Base-by-base conservation (phyloP, 1,284 basidiomycete genomes). In the Melampsora abietis-canadensis region DNA sequence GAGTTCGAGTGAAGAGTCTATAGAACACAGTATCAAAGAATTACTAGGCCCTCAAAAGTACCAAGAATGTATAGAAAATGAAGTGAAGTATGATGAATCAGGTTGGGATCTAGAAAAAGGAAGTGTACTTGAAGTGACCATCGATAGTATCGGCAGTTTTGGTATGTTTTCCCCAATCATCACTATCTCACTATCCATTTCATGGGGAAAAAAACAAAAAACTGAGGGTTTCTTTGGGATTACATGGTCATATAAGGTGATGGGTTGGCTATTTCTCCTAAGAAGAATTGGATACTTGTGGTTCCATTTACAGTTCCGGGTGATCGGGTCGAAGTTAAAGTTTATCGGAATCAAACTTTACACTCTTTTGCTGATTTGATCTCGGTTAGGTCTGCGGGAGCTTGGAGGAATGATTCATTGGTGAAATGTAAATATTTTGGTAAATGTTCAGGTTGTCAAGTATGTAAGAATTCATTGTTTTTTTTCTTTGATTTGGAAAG, bases 401-500 rank as follows among this genome's bases (percentile, higher is more conserved):
- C 83, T 44, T 75, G 76, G 69, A 65, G 78, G 61, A 34, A 68
- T 61, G 34, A 76, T 62, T 4, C 65, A 12, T 83, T 86, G 46
- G 85, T 91, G 0, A 84, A 86, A 75, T 97, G 94, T 84, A 87
- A 88, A 79, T 94, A 97, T 81, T 97, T 95, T 84, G 90, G 90
- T 0, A 85, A 84, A 68, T 96, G 93, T 80, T 83, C 77, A 7
- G 80, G 80, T 3, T 81, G 80, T 67, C 80, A 78, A 79, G 83
- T 82, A 4, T 24, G 76, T 51, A 10, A 8, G 34, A 37, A 37
- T 37, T 37, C 34, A 27, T 27, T 27, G 27, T 27, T 27, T 27
- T 2, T 1, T 27, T 27, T 27, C 2, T 27, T 27, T 27, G 1
- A 27, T 27, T 27, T 27, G 27, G 27, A 27, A 27, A 27, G 27